Evolutionary conservation across 768 basidiomycete species (phyloP).

Genomic region (Leccinum barrowsii): DNA sequence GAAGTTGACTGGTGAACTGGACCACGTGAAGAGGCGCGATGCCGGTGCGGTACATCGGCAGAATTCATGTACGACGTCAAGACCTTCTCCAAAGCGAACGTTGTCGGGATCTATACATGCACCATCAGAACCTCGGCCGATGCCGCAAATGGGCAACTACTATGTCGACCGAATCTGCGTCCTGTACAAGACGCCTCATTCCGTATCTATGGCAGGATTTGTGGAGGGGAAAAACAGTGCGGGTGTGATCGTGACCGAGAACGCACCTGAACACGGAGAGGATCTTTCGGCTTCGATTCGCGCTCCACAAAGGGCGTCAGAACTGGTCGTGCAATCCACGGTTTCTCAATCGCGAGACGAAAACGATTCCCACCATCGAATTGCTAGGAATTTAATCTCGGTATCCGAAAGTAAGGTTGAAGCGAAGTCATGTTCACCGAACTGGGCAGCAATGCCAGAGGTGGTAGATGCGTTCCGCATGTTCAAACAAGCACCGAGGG

Average conservation of each 20-base stretch:
- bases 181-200: neutral
- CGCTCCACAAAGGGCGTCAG: conserved; percentile 1
- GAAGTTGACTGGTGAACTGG: neutral
- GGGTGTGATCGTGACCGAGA: neutral
- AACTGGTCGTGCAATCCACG: neutral
- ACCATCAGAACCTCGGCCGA: neutral
- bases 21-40: neutral
- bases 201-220: neutral
- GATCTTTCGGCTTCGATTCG: conserved; percentile 13
- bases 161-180: neutral
- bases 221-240: neutral
- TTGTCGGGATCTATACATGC: conserved; percentile 16
- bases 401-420: neutral
- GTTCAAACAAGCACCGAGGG: conserved; percentile 8
- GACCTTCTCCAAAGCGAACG: conserved; percentile 2
- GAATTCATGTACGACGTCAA: neutral
- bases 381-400: neutral
- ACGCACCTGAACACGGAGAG: neutral
- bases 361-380: neutral
- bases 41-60: neutral
- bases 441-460: conserved; percentile 20
- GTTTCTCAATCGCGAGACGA: neutral
- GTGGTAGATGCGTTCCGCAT: conserved; percentile 15
- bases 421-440: neutral
- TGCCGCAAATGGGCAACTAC: neutral